A percentile compares a stretch with the other conserved stretches of the same genome.
phyloP scores from a whole-genome alignment of 495 filamentous ascomycete genomes.

The Podospora anserina region DNA sequence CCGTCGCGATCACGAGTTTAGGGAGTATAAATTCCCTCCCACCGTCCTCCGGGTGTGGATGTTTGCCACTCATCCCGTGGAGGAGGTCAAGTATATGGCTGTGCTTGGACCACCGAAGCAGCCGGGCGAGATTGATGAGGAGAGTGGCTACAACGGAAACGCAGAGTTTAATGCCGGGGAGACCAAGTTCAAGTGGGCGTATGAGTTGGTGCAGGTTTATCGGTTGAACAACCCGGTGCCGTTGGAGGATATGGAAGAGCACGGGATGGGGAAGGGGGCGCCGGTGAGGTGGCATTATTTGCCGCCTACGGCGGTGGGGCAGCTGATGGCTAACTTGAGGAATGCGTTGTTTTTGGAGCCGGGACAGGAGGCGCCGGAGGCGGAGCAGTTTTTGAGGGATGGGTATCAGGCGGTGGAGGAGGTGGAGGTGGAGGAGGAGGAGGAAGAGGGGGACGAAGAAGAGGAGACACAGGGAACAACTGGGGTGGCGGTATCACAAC shows the following conservation, averaged over 20 bases:
- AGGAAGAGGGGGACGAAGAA: not conserved
- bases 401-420: conserved; percentile 22
- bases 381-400: conserved; percentile 17
- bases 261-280: conserved; percentile 39
- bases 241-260: conserved; percentile 38
- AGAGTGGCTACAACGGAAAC: conserved; percentile 40
- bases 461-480: conserved; percentile 9
- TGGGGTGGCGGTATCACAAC: conserved; percentile 40
- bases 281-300: conserved; percentile 43
- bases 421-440: conserved; percentile 6
- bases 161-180: conserved; percentile 47
- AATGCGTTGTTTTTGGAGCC: conserved; percentile 39
- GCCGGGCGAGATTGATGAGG: conserved; percentile 41
- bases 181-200: conserved; percentile 35
- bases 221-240: conserved; percentile 51
- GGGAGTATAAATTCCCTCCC: conserved; percentile 41
- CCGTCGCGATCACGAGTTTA: conserved; percentile 44
- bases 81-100: conserved; percentile 51
- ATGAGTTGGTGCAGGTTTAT: conserved; percentile 51
- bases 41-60: conserved; percentile 49
- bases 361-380: not conserved
- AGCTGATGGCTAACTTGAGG: conserved; percentile 45
- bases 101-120: conserved; percentile 37
- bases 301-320: conserved; percentile 45
- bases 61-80: conserved; percentile 37